A percentile compares a stretch with the other conserved stretches of the same genome.
phyloP scores from a whole-genome alignment of 116 monocot species.

The Dioscorea cayenensis region DNA sequence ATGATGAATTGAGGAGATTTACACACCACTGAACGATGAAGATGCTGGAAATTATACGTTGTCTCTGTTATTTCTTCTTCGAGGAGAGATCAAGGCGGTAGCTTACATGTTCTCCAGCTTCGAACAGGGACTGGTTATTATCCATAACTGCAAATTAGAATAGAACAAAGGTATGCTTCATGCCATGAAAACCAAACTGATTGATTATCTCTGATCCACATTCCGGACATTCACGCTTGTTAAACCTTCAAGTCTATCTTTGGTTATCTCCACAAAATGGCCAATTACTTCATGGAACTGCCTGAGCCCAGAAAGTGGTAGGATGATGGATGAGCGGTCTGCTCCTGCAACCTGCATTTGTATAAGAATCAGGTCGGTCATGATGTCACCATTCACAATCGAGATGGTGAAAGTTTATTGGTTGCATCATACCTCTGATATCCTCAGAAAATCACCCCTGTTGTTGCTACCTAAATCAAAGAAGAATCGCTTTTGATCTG shows the following conservation, averaged over 20 bases:
- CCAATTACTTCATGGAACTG: slow-evolving; percentile 85
- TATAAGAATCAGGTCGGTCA: neutral
- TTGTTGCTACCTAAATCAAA: slow-evolving; percentile 73
- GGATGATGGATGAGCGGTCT: slow-evolving; percentile 92
- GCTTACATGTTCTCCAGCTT: neutral
- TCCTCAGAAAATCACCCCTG: slow-evolving; percentile 59
- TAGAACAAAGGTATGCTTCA: neutral
- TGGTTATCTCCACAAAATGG: slow-evolving; percentile 88
- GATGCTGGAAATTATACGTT: neutral
- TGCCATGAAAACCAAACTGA: neutral
- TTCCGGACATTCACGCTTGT: slow-evolving; percentile 44
- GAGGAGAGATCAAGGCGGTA: neutral
- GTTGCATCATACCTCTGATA: slow-evolving; percentile 21
- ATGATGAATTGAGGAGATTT: too few species aligned
- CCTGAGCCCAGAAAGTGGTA: slow-evolving; percentile 73
- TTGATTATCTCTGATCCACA: slow-evolving; percentile 68
- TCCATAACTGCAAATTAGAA: neutral
- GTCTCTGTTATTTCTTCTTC: neutral
- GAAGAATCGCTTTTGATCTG: slow-evolving; percentile 56
- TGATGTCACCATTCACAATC: neutral
- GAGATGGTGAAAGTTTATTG: neutral
- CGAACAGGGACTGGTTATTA: neutral
- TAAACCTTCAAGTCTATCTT: slow-evolving; percentile 69
- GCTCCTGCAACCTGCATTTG: slow-evolving; percentile 73
- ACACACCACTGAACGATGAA: neutral